Evolutionary conservation across 2,329 filamentous ascomycete genomes (phyloP), one percentile per base, ranked within the genome.

Genomic region (Daldinia sp.): DNA sequence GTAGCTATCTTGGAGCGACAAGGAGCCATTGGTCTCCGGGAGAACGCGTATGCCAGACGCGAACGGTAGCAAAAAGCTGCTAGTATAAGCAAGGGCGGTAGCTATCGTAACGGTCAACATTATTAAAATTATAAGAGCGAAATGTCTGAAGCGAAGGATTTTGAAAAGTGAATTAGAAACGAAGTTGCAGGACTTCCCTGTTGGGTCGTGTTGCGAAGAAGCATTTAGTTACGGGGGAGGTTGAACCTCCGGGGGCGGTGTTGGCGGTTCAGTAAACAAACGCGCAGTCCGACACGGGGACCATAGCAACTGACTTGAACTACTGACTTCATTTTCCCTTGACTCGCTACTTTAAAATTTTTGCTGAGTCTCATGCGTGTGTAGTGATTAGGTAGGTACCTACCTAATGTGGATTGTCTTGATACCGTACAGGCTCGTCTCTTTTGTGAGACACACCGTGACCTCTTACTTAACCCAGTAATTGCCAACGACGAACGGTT

Each of bases 1-100:
- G 29, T 73, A 73, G 49, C 61, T 65, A 11, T 55, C 39, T 9
- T 52, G 61, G 4, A 71, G 56, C 6, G 59, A 23, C 3, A 67
- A 37, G 3, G 37, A 48, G 34, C 66, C 68, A 56, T 65, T 67
- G 7, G 15, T 2, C 17, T 48, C 23, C 9, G 65, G 47, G 9
- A 25, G 4, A 30, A 73, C 9, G 9, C 61, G 65, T 29, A 68
- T 48, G 13, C 55, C 49, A 3, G 45, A 61, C n/a, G 56, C 55
- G 19, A 35, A 13, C 6, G 56, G 45, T 35, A 70, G 29, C 15
- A 72, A 64, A 37, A 63, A 21, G 45, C 35, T 39, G 9, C 30
- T 15, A 15, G 27, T 52, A 43, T 67, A 50, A 50, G 49, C 25
- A 41, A 37, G 53, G 2, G 51, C 45, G 15, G 49, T 45, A n/a